phyloP scores from a whole-genome alignment of 108 stramenopile species.

The Nitzschia palea region DNA sequence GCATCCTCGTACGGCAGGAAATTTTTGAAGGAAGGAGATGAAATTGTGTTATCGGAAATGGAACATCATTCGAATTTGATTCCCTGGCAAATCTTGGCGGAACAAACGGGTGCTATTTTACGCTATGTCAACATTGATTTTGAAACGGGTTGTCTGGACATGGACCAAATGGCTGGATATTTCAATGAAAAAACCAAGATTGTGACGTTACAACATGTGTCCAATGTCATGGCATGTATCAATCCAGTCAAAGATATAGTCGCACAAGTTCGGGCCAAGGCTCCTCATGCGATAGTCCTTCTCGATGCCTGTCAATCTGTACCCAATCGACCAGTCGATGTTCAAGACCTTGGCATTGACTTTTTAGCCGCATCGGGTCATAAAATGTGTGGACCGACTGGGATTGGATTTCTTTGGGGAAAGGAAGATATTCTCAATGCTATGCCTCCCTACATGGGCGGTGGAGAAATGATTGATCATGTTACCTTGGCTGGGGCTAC shows the following conservation, averaged over 20 bases:
- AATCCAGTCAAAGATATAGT: conserved; percentile 89
- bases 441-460: conserved; percentile 93
- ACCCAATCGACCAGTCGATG: conserved; percentile 90
- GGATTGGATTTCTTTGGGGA: conserved; percentile 95
- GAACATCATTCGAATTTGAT: conserved; percentile 98
- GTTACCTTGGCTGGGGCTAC: conserved; percentile 89
- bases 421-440: conserved; percentile 66
- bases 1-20: conserved; percentile 67
- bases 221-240: conserved; percentile 86
- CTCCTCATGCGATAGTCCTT: conserved; percentile 72
- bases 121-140: conserved; percentile 67
- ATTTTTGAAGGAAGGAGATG: conserved; percentile 74
- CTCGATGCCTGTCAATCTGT: conserved; percentile 97
- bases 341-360: conserved; percentile 88
- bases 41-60: conserved; percentile 87
- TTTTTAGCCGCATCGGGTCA: conserved; percentile 96
- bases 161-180: conserved; percentile 54
- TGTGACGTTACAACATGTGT: conserved; percentile 89
- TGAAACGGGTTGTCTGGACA: conserved; percentile 62
- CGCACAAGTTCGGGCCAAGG: conserved; percentile 55
- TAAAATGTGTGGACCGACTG: conserved; percentile 98
- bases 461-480: conserved; percentile 96
- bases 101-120: conserved; percentile 63
- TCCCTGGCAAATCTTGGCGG: conserved; percentile 92
- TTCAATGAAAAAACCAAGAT: conserved; percentile 79